Percentiles rank a stretch among this genome's conserved stretches.
Conservation (phyloP, 306 rosid genomes). For the Calophaca sinica region DNA sequence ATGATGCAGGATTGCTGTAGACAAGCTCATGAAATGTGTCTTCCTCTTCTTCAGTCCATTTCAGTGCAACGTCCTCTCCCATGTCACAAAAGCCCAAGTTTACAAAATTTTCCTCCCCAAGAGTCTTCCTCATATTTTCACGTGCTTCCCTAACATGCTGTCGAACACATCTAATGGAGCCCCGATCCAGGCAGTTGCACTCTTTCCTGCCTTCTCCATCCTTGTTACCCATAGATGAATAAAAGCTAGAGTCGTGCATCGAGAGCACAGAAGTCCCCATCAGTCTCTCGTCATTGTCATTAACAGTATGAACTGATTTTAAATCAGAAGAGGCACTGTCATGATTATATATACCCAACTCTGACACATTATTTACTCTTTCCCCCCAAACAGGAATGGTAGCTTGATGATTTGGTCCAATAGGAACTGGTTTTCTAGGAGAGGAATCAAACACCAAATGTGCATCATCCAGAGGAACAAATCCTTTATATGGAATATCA, state of each 20-base stretch:
- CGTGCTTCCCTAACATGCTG: slow-evolving; percentile 59
- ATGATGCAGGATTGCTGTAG: slow-evolving; percentile 55
- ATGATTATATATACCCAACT: slow-evolving; percentile 24
- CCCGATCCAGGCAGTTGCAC: slow-evolving; percentile 54
- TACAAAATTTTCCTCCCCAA: slow-evolving; percentile 57
- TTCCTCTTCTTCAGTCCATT: slow-evolving; percentile 69
- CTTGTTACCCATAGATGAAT: neutral
- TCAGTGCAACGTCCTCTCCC: slow-evolving; percentile 60
- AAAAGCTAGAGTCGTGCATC: slow-evolving; percentile 46
- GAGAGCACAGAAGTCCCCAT: slow-evolving; percentile 55
- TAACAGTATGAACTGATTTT: slow-evolving; percentile 26
- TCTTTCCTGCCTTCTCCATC: slow-evolving; percentile 50
- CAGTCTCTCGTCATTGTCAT: slow-evolving; percentile 48
- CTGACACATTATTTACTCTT: slow-evolving; percentile 7
- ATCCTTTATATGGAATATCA: slow-evolving; percentile 47
- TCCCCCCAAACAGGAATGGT: slow-evolving; percentile 57
- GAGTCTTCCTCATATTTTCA: slow-evolving; percentile 46
- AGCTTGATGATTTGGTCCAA: slow-evolving; percentile 66
- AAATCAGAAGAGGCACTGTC: slow-evolving; percentile 1
- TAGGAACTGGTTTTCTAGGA: slow-evolving; percentile 57
- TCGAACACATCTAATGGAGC: slow-evolving; percentile 58
- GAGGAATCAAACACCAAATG: slow-evolving; percentile 42
- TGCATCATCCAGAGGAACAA: slow-evolving; percentile 47
- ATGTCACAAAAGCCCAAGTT: slow-evolving; percentile 61
- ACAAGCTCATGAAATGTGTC: slow-evolving; percentile 57